Evolutionary conservation across 2,329 filamentous ascomycete genomes (phyloP), one percentile per base, ranked within the genome.

Genomic region (Ophiostoma perfectum): DNA sequence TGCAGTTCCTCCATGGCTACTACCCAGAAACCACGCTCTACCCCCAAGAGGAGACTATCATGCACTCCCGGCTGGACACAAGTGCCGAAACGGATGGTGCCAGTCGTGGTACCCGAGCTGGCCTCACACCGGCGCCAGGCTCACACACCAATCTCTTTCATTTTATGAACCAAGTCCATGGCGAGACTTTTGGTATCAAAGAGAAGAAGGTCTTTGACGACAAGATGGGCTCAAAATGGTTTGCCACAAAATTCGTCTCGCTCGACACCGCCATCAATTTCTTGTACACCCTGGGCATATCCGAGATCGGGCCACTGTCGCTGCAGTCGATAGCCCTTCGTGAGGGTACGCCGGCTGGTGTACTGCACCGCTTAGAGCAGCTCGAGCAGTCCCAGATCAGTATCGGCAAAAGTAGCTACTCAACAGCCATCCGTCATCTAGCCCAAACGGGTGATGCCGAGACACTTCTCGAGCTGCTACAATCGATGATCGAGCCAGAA

Each of bases 291-390:
- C 84, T 96, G 66, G 90, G 90, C 2, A 80, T 96, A 5, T 82
- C 86, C 64, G 80, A 82, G 47, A 89, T 97, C 71, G 93, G 93
- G 0, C 89, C 92, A 0, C 79, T 90, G 18, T 90, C 92, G 4
- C 76, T 97, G 27, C 90, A 93, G 72, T 89, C 93, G 63, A 86
- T 97, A 76, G 91, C 88, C 3, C 77, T 90, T 11, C 84, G 91
- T 73, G 86, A 90, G 66, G 76, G 80, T 1, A 83, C 83, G 9
- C 76, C 86, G 0, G 78, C 82, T 44, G 83, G 82, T 6, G 80
- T 95, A n/a, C 74, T 81, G 38, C 75, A 79, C 0, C 85, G 86
- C 44, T 82, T 96, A 39, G 76, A 81, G 39, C 82, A 86, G 67
- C 80, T 97, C 3, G 80, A 84, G 70, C 78, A 82, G 66, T 80